Conservation (phyloP, 805 yeast species). For the Torulaspora franciscae region DNA sequence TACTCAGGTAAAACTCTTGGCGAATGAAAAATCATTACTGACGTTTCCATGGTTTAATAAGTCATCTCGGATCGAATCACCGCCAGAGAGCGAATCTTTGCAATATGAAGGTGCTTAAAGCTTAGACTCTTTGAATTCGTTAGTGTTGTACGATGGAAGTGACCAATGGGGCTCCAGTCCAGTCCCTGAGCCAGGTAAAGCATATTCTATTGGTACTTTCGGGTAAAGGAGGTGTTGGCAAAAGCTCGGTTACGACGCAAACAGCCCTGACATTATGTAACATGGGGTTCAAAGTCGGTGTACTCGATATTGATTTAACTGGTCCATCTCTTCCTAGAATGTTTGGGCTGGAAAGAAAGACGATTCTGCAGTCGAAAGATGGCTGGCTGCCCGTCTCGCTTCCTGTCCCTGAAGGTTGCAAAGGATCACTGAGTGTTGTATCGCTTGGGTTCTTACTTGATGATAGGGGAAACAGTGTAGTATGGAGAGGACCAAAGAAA, state of each 20-base stretch:
- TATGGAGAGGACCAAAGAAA: slow-evolving; percentile 98
- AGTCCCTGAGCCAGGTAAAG: slow-evolving; percentile 48
- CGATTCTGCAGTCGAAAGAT: slow-evolving; percentile 71
- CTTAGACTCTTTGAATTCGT: not conserved
- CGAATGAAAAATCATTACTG: slow-evolving; percentile 1
- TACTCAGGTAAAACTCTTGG: not conserved
- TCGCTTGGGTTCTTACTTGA: slow-evolving; percentile 83
- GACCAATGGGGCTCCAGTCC: slow-evolving; percentile 19
- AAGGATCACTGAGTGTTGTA: slow-evolving; percentile 59
- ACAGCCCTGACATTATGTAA: slow-evolving; percentile 74
- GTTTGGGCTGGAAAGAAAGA: slow-evolving; percentile 81
- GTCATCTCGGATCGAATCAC: not conserved
- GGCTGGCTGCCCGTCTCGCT: slow-evolving; percentile 90
- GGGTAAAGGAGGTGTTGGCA: slow-evolving; percentile 97
- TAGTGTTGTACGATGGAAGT: slow-evolving; percentile 4
- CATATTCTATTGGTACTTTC: slow-evolving; percentile 80
- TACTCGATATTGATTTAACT: slow-evolving; percentile 88
- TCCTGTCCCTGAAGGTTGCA: slow-evolving; percentile 29
- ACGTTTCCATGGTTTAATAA: not conserved
- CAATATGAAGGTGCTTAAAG: not conserved
- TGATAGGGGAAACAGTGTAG: slow-evolving; percentile 83
- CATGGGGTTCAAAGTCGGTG: slow-evolving; percentile 81
- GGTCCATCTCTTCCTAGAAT: slow-evolving; percentile 96
- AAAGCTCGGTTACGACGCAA: slow-evolving; percentile 93
- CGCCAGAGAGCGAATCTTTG: not conserved